Percentiles rank a stretch among this genome's conserved stretches.
phyloP scores from a whole-genome alignment of 441 rosid genomes.

The Iberis amara region DNA sequence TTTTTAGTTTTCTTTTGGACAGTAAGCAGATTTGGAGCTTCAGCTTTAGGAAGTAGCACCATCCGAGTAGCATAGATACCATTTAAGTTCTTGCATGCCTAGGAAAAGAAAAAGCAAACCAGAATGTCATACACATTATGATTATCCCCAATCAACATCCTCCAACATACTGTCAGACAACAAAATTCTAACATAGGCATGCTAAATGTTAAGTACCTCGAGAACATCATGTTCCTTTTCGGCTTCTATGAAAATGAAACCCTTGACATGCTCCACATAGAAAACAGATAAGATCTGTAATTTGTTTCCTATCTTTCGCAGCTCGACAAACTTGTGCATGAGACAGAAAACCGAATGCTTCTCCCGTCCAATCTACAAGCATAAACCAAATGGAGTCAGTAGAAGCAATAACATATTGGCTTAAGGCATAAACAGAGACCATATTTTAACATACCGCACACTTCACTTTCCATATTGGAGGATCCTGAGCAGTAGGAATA shows the following conservation, averaged over 20 bases:
- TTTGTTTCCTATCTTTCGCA: constrained; percentile 54
- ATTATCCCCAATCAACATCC: constrained; percentile 11
- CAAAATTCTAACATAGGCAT: constrained; percentile 4
- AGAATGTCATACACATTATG: constrained; percentile 2
- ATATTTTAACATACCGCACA: constrained; percentile 53
- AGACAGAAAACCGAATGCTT: constrained; percentile 73
- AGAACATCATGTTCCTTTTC: constrained; percentile 55
- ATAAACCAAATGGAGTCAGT: constrained; percentile 24
- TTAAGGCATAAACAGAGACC: not conserved
- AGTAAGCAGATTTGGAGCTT: constrained; percentile 55
- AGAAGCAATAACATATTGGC: constrained; percentile 4
- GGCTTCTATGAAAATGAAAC: constrained; percentile 77
- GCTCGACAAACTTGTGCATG: constrained; percentile 83
- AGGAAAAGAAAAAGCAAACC: constrained; percentile 26
- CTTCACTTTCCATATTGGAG: constrained; percentile 84
- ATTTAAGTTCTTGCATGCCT: constrained; percentile 74
- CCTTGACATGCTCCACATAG: constrained; percentile 67
- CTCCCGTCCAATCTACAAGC: constrained; percentile 70
- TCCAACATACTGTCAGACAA: constrained; percentile 4
- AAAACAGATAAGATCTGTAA: constrained; percentile 68
- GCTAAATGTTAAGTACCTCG: constrained; percentile 46
- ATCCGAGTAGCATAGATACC: constrained; percentile 62
- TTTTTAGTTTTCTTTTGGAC: constrained; percentile 46
- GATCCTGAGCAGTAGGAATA: constrained; percentile 50
- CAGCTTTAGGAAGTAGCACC: constrained; percentile 51